Conservation (phyloP, 208 protist genomes). For the Naegleria lovaniensis region DNA sequence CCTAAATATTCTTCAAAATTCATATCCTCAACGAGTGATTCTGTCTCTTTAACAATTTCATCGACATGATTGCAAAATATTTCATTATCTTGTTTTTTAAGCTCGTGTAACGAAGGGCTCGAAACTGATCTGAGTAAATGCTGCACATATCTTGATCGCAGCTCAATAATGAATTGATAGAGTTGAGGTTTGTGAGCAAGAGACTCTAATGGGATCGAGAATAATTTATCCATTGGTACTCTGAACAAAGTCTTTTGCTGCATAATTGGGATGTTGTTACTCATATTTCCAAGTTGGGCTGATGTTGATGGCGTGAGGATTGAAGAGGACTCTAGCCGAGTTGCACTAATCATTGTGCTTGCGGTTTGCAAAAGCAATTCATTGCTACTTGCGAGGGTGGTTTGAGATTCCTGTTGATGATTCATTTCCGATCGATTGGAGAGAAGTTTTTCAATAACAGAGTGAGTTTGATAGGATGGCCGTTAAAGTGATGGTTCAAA, state of each 20-base stretch:
- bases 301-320: too few relatives aligned
- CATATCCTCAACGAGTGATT: background rate
- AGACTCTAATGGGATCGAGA: background rate
- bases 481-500: too few relatives aligned
- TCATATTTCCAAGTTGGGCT: too few relatives aligned
- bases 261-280: too few relatives aligned
- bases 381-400: too few relatives aligned
- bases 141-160: background rate
- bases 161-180: background rate
- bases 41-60: background rate
- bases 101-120: background rate
- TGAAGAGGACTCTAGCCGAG: too few relatives aligned
- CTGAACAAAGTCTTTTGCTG: background rate
- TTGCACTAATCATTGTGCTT: too few relatives aligned
- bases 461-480: too few relatives aligned
- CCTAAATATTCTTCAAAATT: background rate
- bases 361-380: too few relatives aligned
- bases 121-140: background rate
- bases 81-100: constrained; percentile 1
- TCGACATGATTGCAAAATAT: background rate
- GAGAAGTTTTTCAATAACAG: too few relatives aligned
- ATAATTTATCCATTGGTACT: background rate
- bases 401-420: too few relatives aligned
- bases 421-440: too few relatives aligned
- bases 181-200: background rate